phyloP scores from a whole-genome alignment of 2,329 filamentous ascomycete genomes.

The Pseudocercospora fuligena region DNA sequence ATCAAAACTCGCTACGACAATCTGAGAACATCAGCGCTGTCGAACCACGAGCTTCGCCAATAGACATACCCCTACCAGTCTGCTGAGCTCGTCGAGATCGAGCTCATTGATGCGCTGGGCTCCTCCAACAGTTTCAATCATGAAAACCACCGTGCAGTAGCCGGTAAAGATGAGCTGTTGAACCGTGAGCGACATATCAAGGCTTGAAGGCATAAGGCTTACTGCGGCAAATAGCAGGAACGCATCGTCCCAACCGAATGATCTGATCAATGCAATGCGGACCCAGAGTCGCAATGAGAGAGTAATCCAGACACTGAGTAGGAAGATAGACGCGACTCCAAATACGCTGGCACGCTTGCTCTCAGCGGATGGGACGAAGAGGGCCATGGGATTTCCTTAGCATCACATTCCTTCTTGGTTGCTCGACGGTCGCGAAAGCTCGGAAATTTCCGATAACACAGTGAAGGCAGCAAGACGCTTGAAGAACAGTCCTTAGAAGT shows the following conservation, averaged over 20 bases:
- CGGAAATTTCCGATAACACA: background rate
- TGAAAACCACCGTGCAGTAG: constrained; percentile 22
- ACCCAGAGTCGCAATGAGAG: constrained; percentile 48
- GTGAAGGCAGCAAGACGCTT: background rate
- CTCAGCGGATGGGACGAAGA: background rate
- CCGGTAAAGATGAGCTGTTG: constrained; percentile 26
- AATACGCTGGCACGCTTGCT: constrained; percentile 1
- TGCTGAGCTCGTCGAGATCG: constrained; percentile 7
- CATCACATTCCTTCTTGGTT: background rate
- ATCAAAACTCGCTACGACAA: constrained; percentile 41
- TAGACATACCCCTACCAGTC: constrained; percentile 15
- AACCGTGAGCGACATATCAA: constrained; percentile 12
- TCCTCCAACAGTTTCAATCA: constrained; percentile 24
- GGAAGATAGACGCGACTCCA: constrained; percentile 10
- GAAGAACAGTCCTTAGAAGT: background rate
- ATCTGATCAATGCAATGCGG: constrained; percentile 44
- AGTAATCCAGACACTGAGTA: constrained; percentile 41
- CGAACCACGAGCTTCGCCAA: background rate
- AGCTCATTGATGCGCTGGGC: constrained; percentile 15
- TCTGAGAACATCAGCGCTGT: constrained; percentile 25
- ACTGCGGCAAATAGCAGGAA: constrained; percentile 48
- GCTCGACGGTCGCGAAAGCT: background rate
- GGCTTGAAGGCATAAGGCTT: constrained; percentile 19
- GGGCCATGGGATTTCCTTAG: background rate
- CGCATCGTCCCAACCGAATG: constrained; percentile 52